phyloP scores from a whole-genome alignment of 1,139 yeast genomes.

The Geotrichum australiense region DNA sequence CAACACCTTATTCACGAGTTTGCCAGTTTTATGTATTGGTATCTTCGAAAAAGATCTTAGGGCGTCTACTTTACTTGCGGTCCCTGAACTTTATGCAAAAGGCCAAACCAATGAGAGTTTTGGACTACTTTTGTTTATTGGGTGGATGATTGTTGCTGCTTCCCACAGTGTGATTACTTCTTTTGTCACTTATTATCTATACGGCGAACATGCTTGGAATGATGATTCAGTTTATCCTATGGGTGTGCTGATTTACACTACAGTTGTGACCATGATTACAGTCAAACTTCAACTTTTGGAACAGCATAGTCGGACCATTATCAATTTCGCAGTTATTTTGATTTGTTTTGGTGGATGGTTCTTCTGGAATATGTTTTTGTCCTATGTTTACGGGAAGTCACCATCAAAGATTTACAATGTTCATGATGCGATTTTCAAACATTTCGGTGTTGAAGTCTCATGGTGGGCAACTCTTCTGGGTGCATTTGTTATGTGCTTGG shows the following conservation, averaged over 20 bases:
- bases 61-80: constrained; percentile 82
- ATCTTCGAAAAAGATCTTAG: constrained; percentile 87
- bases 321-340: constrained; percentile 60
- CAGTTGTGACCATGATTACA: constrained; percentile 64
- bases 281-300: constrained; percentile 75
- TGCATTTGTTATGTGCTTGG: constrained; percentile 40
- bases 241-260: constrained; percentile 69
- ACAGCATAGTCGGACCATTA: constrained; percentile 71
- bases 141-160: constrained; percentile 78
- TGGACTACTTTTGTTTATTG: constrained; percentile 57
- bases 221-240: constrained; percentile 79
- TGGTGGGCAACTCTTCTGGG: constrained; percentile 81
- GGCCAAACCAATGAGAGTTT: constrained; percentile 77
- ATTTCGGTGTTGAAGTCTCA: constrained; percentile 69
- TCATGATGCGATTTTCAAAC: constrained; percentile 53
- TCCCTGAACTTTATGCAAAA: constrained; percentile 78
- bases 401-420: constrained; percentile 67
- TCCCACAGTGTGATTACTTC: constrained; percentile 65
- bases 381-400: constrained; percentile 54
- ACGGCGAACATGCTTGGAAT: constrained; percentile 55
- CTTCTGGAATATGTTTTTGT: constrained; percentile 75
- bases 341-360: constrained; percentile 86
- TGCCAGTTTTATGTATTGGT: constrained; percentile 90
- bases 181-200: constrained; percentile 56
- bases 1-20: constrained; percentile 87